A percentile compares a stretch with the other conserved stretches of the same genome.
These are phyloP conservation scores for Priceomyces haplophilus DNA, from an alignment of 805 yeast genomes.

Conservation along the genomic window DNA sequence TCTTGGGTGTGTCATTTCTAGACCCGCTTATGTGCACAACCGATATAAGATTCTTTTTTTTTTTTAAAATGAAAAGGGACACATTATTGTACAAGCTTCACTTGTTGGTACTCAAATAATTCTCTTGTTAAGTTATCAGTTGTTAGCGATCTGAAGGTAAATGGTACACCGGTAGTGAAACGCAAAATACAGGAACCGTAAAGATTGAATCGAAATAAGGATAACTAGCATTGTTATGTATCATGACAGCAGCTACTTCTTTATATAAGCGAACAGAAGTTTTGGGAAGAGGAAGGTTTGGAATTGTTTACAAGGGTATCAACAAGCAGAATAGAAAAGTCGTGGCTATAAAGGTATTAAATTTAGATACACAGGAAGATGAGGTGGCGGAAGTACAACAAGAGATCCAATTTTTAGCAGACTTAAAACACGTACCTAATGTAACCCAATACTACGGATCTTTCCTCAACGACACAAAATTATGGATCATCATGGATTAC, in stretches of 20 bases:
- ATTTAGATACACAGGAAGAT: conserved; percentile 88
- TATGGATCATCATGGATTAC: conserved; percentile 97
- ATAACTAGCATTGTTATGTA: not conserved
- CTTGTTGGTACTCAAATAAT: no score
- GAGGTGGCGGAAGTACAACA: conserved; percentile 93
- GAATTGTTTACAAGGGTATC: conserved; percentile 89
- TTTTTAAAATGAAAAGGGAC: no score
- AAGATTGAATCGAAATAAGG: no score
- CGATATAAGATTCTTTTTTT: no score
- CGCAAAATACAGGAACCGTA: no score
- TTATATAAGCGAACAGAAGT: conserved; percentile 80
- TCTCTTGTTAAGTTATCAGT: no score
- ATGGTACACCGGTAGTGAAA: no score
- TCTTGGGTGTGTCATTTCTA: not conserved
- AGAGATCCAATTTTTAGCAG: conserved; percentile 83
- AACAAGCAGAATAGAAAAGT: conserved; percentile 67
- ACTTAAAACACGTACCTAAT: conserved; percentile 81
- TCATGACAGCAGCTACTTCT: not conserved
- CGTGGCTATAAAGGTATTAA: conserved; percentile 90
- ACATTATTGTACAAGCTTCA: no score
- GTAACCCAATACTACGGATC: conserved; percentile 92
- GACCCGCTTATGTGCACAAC: no score
- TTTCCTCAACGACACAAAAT: conserved; percentile 77
- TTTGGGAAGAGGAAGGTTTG: conserved; percentile 95
- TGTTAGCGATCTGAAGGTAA: no score